phyloP scores from a whole-genome alignment of 192 early-diverging fungal genomes.

The Allomyces arbusculus region DNA sequence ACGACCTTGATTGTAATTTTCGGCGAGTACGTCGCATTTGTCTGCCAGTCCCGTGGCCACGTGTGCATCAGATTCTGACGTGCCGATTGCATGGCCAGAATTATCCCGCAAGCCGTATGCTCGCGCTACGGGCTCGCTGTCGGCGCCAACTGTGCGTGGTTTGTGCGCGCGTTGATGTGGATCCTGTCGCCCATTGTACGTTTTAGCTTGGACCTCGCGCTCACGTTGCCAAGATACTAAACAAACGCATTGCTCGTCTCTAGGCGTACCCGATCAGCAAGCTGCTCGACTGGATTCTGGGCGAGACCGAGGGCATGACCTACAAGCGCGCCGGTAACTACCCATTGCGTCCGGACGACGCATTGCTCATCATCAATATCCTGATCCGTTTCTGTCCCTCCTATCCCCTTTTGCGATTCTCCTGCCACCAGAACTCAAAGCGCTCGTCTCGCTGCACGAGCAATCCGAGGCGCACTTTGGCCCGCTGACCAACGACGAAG shows the following conservation, averaged over 20 bases:
- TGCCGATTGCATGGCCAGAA: constrained; percentile 6
- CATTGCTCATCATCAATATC: not conserved
- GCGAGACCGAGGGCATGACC: constrained; percentile 69
- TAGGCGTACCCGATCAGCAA: constrained; percentile 61
- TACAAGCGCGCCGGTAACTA: constrained; percentile 46
- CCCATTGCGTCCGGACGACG: not conserved
- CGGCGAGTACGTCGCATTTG: constrained; percentile 42
- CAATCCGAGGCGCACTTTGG: constrained; percentile 31
- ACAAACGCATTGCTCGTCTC: too few relatives aligned
- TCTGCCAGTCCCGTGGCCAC: too few relatives aligned
- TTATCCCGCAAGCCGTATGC: constrained; percentile 82
- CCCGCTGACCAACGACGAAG: constrained; percentile 52
- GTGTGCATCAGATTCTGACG: too few relatives aligned
- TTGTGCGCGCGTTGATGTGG: constrained; percentile 17
- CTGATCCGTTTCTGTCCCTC: not conserved
- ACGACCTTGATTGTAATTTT: constrained; percentile 79
- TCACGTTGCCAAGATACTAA: too few relatives aligned
- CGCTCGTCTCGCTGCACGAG: constrained; percentile 55
- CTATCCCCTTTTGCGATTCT: not conserved
- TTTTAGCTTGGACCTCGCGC: too few relatives aligned
- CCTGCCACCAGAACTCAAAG: constrained; percentile 33
- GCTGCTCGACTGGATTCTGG: constrained; percentile 61
- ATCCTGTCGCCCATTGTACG: constrained; percentile 36
- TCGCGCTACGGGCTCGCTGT: constrained; percentile 70
- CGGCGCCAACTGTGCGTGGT: constrained; percentile 71